Evolutionary conservation across 164 flowering plant genomes (phyloP).

Genomic region (Vitis riparia): DNA sequence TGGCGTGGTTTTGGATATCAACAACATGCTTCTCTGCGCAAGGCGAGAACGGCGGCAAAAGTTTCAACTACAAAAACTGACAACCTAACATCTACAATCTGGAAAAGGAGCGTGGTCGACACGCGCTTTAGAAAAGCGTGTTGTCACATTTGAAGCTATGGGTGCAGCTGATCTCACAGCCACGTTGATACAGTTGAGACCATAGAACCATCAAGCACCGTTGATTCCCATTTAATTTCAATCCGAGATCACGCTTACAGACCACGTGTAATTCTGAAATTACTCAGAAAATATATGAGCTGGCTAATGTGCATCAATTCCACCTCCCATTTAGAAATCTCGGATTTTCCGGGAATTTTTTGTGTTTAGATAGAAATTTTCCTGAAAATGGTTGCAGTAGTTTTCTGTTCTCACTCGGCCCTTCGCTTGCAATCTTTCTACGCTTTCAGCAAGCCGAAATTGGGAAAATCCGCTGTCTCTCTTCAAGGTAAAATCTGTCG

Average conservation of each 20-base stretch:
- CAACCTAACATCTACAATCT: too few species aligned
- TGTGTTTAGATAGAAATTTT: too few species aligned
- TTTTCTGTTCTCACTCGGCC: conserved; percentile 3
- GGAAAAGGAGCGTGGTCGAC: background rate
- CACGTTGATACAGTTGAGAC: too few species aligned
- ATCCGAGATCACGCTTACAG: too few species aligned
- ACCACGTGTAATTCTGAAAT: too few species aligned
- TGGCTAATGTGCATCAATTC: background rate
- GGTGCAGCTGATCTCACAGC: too few species aligned
- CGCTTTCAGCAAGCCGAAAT: conserved; percentile 16
- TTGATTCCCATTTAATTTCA: too few species aligned
- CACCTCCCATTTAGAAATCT: conserved; percentile 8
- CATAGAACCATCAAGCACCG: too few species aligned
- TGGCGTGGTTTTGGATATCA: conserved; percentile 12
- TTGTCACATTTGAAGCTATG: too few species aligned
- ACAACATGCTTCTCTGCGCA: conserved; percentile 4
- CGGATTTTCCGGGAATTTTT: conserved; percentile 1
- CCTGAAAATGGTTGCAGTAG: conserved; percentile 13
- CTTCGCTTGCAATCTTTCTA: conserved; percentile 3
- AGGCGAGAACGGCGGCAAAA: conserved; percentile 4
- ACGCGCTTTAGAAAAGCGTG: background rate
- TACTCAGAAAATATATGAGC: too few species aligned
- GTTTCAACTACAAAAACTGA: background rate
- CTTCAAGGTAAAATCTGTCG: conserved; percentile 12
- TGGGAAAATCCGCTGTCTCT: conserved; percentile 13